A percentile compares a stretch with the other conserved stretches of the same genome.
Conservation (phyloP, 176 grass and related monocot genomes). For the Cenchrus fungigraminus region DNA sequence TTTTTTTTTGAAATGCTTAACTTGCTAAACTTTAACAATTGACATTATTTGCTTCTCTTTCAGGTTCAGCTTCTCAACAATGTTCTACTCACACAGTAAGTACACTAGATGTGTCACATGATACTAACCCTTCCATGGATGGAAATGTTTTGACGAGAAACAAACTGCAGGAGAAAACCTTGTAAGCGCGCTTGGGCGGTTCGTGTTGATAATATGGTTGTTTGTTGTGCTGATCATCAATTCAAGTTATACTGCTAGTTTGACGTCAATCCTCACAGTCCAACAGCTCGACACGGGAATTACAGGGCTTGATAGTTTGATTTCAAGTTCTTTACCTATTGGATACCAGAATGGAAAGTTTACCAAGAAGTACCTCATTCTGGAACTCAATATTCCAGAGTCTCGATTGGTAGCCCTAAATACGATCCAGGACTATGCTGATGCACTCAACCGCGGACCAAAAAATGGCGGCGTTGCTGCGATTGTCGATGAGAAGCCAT, state of each 20-base stretch:
- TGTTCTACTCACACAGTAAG: conserved; percentile 93
- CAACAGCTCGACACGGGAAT: conserved; percentile 81
- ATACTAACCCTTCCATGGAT: conserved; percentile 31
- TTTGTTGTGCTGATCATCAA: conserved; percentile 88
- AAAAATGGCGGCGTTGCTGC: conserved; percentile 75
- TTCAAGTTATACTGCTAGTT: conserved; percentile 91
- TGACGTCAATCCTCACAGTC: conserved; percentile 92
- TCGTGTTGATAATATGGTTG: conserved; percentile 87
- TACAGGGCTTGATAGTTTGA: conserved; percentile 73
- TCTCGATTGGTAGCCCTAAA: conserved; percentile 69
- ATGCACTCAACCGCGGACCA: conserved; percentile 76
- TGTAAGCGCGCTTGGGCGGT: conserved; percentile 62
- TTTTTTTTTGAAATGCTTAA: conserved; percentile 14
- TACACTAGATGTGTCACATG: conserved; percentile 37
- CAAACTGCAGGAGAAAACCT: conserved; percentile 71
- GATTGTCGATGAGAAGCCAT: conserved; percentile 82
- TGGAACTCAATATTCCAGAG: conserved; percentile 65
- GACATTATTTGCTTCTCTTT: conserved; percentile 36
- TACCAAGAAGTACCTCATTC: conserved; percentile 71
- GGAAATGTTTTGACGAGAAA: conserved; percentile 18
- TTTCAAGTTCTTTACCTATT: conserved; percentile 63
- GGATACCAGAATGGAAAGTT: conserved; percentile 84
- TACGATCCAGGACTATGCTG: conserved; percentile 66
- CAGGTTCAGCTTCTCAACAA: conserved; percentile 98
- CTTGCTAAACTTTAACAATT: conserved; percentile 22